Base-by-base conservation (phyloP, 2,329 filamentous ascomycete genomes). In the Trichophyton verrucosum region DNA sequence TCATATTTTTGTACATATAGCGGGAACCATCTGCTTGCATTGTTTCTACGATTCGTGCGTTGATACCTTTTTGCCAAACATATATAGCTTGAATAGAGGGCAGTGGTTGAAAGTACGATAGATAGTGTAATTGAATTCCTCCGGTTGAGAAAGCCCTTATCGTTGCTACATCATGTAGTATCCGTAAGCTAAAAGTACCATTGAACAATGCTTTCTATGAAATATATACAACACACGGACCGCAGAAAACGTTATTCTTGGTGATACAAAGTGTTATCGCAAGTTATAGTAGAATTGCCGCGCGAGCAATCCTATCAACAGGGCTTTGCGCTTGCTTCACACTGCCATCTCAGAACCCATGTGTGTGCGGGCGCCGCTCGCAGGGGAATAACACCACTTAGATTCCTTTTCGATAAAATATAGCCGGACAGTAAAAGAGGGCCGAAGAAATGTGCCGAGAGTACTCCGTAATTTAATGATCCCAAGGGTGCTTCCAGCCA, bases 401-500 rank as follows among this genome's bases (percentile, higher is more conserved):
- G 30, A 55, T 36, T 36, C 27, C 27, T 17, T 55, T 27, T 38
- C 51, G 30, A 36, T 36, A 55, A 36, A 51, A 15, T 46, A 58
- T 17, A 5, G 15, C 36, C 9, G 22, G 33, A 11, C 33, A 38
- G 7, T 38, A 13, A 38, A 30, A 30, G 30, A 47, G 57, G 57
- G 46, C 24, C 5, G 46, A 51, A 15, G 22, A 36, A 55, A 33
- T 15, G 51, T 3, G 47, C 24, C 11, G 27, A 27, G 51, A 30
- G 27, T 30, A 30, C 27, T 30, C 5, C 30, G 15, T 11, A 33
- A n/a, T 76, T 82, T 80, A 96, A 78, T 96, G 91, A 68, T 96
- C 91, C 90, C 91, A 96, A 66, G 91, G 94, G 76, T 97, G 94
- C 80, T 91, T 96, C 87, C 85, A 90, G 74, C 94, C 94, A 69